Percentiles rank a stretch among this genome's conserved stretches.
Evolutionary conservation across 2,329 filamentous ascomycete genomes (phyloP).

Genomic region (Beauveria bassiana): DNA sequence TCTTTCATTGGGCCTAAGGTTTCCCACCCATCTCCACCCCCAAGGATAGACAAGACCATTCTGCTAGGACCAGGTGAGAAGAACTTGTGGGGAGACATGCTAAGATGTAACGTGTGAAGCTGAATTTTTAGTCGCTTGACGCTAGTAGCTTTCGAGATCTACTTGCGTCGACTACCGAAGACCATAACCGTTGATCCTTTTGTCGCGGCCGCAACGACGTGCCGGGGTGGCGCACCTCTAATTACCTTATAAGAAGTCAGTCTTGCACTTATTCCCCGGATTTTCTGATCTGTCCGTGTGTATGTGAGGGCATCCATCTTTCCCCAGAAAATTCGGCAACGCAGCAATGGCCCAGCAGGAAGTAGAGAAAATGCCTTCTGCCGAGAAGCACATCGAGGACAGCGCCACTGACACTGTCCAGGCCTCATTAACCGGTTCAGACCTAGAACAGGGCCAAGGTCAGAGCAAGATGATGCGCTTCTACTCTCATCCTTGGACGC

Average conservation of each 20-base stretch:
- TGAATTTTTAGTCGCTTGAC: neutral
- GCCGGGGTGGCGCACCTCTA: neutral
- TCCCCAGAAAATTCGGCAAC: neutral
- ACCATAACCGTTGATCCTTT: neutral
- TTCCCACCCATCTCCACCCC: neutral
- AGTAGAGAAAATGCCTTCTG: conserved; percentile 16
- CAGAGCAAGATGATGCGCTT: conserved; percentile 20
- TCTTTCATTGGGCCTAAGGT: neutral
- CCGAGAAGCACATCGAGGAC: conserved; percentile 9
- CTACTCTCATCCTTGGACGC: conserved; percentile 38
- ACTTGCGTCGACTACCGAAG: neutral
- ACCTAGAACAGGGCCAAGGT: conserved; percentile 5
- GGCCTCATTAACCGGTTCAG: neutral
- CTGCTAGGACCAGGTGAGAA: neutral
- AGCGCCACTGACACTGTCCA: neutral
- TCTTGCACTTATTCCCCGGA: neutral
- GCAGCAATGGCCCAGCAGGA: conserved; percentile 20
- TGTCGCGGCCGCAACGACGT: neutral
- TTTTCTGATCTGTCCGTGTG: neutral
- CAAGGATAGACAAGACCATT: neutral
- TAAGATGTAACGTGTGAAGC: conserved; percentile 13
- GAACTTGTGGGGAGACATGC: conserved; percentile 3
- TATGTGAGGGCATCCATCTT: neutral
- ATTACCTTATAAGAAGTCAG: neutral
- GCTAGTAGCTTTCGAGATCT: neutral